Evolutionary conservation across 805 yeast genomes (phyloP).

Genomic region (Teunomyces kruisii): DNA sequence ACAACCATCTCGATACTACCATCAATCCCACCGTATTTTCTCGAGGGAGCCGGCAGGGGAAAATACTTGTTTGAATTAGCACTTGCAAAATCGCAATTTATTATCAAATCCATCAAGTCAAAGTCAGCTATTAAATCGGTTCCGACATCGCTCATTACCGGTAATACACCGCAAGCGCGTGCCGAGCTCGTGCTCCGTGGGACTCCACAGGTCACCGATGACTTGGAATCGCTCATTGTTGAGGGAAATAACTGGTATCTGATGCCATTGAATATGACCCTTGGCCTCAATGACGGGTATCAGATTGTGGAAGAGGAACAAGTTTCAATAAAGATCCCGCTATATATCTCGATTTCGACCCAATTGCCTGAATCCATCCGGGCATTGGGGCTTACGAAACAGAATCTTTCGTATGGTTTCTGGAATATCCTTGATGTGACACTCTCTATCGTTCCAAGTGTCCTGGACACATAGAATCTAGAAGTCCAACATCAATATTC

Average conservation of each 20-base stretch:
- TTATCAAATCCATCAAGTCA: constrained; percentile 15
- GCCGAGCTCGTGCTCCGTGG: constrained; percentile 30
- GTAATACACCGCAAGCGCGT: constrained; percentile 26
- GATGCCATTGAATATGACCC: constrained; percentile 26
- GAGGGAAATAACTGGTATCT: constrained; percentile 35
- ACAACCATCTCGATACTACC: constrained; percentile 25
- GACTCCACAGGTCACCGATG: constrained; percentile 5
- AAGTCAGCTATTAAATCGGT: constrained; percentile 27
- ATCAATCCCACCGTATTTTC: constrained; percentile 14
- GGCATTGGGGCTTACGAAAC: constrained; percentile 12
- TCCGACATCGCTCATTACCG: constrained; percentile 34
- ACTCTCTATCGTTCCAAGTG: neutral
- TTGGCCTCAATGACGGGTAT: neutral
- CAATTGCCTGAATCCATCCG: constrained; percentile 22
- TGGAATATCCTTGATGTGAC: constrained; percentile 18
- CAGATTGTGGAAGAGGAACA: too few relatives aligned
- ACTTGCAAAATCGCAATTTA: constrained; percentile 26
- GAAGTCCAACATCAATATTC: constrained; percentile 57
- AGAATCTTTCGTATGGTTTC: constrained; percentile 23
- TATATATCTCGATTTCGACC: constrained; percentile 28
- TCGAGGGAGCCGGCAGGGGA: too few relatives aligned
- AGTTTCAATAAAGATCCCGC: constrained; percentile 22
- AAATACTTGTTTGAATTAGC: constrained; percentile 13
- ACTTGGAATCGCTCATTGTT: constrained; percentile 17
- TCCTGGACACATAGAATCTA: constrained; percentile 14